These are phyloP conservation scores for Epichloe gansuensis DNA, from an alignment of 2,329 filamentous ascomycete genomes.

Conservation along the genomic window DNA sequence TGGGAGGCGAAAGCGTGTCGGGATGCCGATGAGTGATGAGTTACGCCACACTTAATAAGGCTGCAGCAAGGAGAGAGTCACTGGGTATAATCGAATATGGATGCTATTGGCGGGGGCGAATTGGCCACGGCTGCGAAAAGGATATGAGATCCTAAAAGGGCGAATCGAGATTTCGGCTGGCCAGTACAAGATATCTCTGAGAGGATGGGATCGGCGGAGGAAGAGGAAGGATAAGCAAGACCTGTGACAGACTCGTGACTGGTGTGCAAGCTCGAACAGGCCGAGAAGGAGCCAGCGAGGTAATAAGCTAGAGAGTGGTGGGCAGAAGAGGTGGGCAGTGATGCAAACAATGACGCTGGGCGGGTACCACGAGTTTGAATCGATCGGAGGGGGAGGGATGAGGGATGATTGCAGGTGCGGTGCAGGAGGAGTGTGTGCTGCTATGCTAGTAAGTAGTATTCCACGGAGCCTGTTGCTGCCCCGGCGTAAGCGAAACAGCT, in stretches of 20 bases:
- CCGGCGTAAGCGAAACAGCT: background rate
- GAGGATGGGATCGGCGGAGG: background rate
- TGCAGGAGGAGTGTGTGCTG: background rate
- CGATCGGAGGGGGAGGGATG: background rate
- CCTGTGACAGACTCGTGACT: background rate
- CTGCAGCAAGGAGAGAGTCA: background rate
- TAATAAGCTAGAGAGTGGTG: background rate
- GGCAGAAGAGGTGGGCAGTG: constrained; percentile 3
- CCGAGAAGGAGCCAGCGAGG: background rate
- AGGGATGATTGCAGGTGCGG: background rate
- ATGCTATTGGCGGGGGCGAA: background rate
- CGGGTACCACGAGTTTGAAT: constrained; percentile 2
- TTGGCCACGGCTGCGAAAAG: background rate
- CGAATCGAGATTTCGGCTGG: background rate
- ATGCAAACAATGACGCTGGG: constrained; percentile 5
- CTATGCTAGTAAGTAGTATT: background rate
- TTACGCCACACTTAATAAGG: background rate
- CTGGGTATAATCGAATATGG: background rate
- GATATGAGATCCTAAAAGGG: too few relatives aligned
- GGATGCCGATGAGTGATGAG: background rate
- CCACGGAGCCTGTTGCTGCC: background rate
- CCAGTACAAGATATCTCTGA: background rate
- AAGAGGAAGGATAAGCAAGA: background rate
- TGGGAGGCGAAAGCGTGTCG: background rate
- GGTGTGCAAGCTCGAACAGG: background rate